A percentile compares a stretch with the other conserved stretches of the same genome.
Conservation (phyloP, 176 grass and related monocot genomes). For the Cymbopogon citratus region DNA sequence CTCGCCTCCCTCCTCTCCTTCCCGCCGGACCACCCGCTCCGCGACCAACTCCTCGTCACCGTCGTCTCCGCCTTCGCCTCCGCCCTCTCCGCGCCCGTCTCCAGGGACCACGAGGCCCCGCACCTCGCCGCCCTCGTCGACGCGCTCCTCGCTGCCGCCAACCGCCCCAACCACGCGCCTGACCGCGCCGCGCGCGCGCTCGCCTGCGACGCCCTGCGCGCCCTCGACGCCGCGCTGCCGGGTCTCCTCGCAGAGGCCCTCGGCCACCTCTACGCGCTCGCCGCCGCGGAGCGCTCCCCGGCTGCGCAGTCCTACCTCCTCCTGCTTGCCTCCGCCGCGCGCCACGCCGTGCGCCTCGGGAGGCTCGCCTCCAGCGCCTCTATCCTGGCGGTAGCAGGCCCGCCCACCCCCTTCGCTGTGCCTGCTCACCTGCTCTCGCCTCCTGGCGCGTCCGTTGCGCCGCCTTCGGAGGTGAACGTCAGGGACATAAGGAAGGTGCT, state of each 20-base stretch:
- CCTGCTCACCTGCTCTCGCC: conserved; percentile 38
- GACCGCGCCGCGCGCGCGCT: conserved; percentile 73
- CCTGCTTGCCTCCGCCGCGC: conserved; percentile 61
- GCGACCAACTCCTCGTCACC: conserved; percentile 63
- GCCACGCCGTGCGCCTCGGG: conserved; percentile 47
- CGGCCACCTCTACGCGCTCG: conserved; percentile 63
- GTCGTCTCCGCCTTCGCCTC: conserved; percentile 68
- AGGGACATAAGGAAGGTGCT: conserved; percentile 76
- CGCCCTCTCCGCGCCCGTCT: conserved; percentile 35
- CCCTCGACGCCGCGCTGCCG: conserved; percentile 60
- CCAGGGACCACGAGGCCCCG: background rate
- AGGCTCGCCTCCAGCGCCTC: conserved; percentile 51
- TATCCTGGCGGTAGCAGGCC: conserved; percentile 54
- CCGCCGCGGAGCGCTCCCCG: conserved; percentile 71
- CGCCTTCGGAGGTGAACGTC: conserved; percentile 69
- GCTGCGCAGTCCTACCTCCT: conserved; percentile 81
- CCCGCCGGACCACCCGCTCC: conserved; percentile 41
- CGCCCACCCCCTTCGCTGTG: conserved; percentile 54
- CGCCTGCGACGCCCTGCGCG: conserved; percentile 77
- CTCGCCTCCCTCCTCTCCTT: conserved; percentile 32
- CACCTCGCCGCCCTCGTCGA: conserved; percentile 24
- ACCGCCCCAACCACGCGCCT: conserved; percentile 73
- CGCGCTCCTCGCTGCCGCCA: conserved; percentile 46
- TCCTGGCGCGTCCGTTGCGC: background rate
- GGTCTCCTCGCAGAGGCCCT: conserved; percentile 58